These are phyloP conservation scores for Leishmania aethiopica DNA, from an alignment of 208 protist genomes.

Conservation along the genomic window DNA sequence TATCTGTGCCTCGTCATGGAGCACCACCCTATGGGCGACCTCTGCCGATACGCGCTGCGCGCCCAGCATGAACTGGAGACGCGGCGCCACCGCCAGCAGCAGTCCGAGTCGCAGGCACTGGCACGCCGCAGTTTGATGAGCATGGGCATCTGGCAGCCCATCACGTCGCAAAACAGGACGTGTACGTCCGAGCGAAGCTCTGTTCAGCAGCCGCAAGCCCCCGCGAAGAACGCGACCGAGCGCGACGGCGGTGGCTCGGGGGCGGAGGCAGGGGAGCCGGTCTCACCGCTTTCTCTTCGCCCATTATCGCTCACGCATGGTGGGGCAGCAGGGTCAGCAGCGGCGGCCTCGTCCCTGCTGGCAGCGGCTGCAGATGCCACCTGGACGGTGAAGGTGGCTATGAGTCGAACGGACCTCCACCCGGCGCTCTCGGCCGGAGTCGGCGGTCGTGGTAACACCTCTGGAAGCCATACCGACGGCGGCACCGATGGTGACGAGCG, in stretches of 20 bases:
- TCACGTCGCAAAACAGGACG: background rate
- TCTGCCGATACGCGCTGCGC: slow-evolving; percentile 68
- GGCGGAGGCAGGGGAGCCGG: background rate
- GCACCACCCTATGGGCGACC: slow-evolving; percentile 82
- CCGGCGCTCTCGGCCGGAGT: background rate
- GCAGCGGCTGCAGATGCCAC: slow-evolving; percentile 18
- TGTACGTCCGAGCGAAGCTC: background rate
- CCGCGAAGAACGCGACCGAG: background rate
- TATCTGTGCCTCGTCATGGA: slow-evolving; percentile 87
- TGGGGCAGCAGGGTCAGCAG: background rate
- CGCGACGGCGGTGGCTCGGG: background rate
- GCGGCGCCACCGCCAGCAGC: slow-evolving; percentile 14
- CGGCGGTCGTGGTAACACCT: background rate
- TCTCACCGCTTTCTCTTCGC: slow-evolving; percentile 4
- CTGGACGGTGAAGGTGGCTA: slow-evolving; percentile 15
- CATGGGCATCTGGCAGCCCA: background rate
- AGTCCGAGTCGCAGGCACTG: background rate
- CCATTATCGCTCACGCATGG: slow-evolving; percentile 8
- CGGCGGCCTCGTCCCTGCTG: background rate
- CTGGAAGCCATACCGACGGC: background rate
- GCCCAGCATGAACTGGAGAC: slow-evolving; percentile 30
- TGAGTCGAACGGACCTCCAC: background rate
- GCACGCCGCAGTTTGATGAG: background rate
- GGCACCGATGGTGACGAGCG: background rate
- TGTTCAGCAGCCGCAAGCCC: background rate